phyloP scores from a whole-genome alignment of 441 rosid species.

The Euphorbia celastroides region DNA sequence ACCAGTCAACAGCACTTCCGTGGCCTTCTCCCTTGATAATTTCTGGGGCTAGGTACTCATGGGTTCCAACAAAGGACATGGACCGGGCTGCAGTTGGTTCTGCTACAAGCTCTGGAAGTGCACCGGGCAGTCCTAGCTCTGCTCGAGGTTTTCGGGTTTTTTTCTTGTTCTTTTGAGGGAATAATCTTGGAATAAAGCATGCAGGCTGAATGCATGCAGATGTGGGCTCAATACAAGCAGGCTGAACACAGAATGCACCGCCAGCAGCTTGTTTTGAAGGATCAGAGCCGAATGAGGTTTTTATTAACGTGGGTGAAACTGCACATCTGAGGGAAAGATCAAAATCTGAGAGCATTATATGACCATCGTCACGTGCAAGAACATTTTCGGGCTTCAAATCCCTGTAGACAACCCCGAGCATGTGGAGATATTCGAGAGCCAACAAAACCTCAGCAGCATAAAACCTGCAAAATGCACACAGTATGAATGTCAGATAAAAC shows the following conservation, averaged over 20 bases:
- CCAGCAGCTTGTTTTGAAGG: conserved; percentile 50
- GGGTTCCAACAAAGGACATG: conserved; percentile 98
- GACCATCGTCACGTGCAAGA: conserved; percentile 94
- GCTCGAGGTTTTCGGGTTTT: conserved; percentile 49
- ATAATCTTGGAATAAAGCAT: conserved; percentile 78
- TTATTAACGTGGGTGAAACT: conserved; percentile 86
- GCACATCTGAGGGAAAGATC: conserved; percentile 90
- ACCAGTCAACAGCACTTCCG: conserved; percentile 98
- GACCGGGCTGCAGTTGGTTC: conserved; percentile 95
- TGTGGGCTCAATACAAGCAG: conserved; percentile 79
- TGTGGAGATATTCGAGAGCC: conserved; percentile 96
- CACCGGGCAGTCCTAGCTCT: conserved; percentile 42
- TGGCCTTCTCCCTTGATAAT: conserved; percentile 97
- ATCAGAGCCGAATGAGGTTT: conserved; percentile 48
- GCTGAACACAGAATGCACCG: conserved; percentile 71
- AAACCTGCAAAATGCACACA: conserved; percentile 43
- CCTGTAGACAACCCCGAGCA: conserved; percentile 97
- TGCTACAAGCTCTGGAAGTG: conserved; percentile 87
- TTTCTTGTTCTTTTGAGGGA: conserved; percentile 75
- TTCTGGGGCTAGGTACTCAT: conserved; percentile 98
- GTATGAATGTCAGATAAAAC: neutral
- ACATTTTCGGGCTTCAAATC: conserved; percentile 98
- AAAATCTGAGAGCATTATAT: conserved; percentile 97
- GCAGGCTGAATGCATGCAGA: conserved; percentile 81
- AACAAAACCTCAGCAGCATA: conserved; percentile 89